phyloP scores from a whole-genome alignment of 2,329 filamentous ascomycete genomes.

The Penicillium sp. region DNA sequence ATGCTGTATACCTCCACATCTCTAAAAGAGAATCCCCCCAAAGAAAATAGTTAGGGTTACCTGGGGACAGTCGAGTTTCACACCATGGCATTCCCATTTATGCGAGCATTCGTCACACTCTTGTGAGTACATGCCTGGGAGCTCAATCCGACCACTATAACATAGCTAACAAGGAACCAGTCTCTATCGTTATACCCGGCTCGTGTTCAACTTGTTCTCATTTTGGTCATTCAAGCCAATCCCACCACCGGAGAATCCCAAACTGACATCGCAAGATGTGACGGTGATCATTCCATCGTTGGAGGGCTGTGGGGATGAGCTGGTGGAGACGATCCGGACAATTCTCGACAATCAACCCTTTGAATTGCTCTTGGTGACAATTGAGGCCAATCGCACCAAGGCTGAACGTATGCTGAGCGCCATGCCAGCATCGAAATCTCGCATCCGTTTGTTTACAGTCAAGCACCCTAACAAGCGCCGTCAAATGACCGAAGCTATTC shows the following conservation, averaged over 20 bases:
- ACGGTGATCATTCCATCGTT: constrained; percentile 94
- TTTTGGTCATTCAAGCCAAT: constrained; percentile 87
- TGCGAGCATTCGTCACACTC: constrained; percentile 43
- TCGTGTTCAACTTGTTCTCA: constrained; percentile 79
- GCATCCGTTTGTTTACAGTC: constrained; percentile 72
- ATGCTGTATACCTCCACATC: background rate
- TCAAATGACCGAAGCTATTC: constrained; percentile 88
- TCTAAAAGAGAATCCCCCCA: background rate
- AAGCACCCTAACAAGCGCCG: constrained; percentile 91
- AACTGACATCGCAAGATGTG: constrained; percentile 76
- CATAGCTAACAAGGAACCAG: constrained; percentile 10
- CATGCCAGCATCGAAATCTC: constrained; percentile 60
- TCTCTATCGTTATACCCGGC: constrained; percentile 84
- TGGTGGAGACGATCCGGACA: constrained; percentile 71
- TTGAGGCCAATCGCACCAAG: constrained; percentile 71
- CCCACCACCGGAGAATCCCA: constrained; percentile 77
- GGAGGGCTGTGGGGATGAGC: constrained; percentile 79
- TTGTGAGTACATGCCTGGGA: constrained; percentile 32
- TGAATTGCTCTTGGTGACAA: constrained; percentile 81
- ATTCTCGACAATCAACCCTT: constrained; percentile 57
- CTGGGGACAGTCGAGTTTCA: constrained; percentile 4
- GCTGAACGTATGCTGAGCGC: constrained; percentile 61
- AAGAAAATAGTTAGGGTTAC: background rate
- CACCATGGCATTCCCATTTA: constrained; percentile 41
- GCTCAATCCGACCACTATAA: constrained; percentile 7